Percentiles rank a stretch among this genome's conserved stretches.
phyloP scores from a whole-genome alignment of 2,329 filamentous ascomycete genomes.

The Aschersonia sp. region DNA sequence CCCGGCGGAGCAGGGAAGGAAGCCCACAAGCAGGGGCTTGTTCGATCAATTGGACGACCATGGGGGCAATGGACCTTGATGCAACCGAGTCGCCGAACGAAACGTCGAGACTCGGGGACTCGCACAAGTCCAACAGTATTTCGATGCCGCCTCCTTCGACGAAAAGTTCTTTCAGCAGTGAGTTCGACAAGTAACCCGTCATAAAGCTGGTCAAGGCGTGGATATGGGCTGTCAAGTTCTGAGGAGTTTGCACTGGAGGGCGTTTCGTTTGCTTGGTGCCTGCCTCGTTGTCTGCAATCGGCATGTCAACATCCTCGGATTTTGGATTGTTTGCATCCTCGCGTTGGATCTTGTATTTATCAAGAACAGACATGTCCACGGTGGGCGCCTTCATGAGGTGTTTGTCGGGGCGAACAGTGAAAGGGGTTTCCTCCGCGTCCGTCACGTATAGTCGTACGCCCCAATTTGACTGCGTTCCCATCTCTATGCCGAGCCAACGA shows the following conservation, averaged over 20 bases:
- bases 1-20: constrained; percentile 64
- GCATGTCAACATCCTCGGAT: constrained; percentile 49
- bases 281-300: constrained; percentile 22
- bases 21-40: constrained; percentile 67
- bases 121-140: constrained; percentile 69
- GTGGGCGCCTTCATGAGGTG: constrained; percentile 11
- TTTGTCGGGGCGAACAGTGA: constrained; percentile 37
- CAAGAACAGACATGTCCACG: too few relatives aligned
- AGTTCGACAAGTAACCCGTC: constrained; percentile 58
- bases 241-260: constrained; percentile 11
- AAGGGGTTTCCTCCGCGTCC: constrained; percentile 39
- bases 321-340: constrained; percentile 14
- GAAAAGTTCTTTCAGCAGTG: constrained; percentile 57
- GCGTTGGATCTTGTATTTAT: too few relatives aligned
- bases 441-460: constrained; percentile 66
- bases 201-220: constrained; percentile 67
- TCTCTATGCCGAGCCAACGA: constrained; percentile 54
- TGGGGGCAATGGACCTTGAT: constrained; percentile 55
- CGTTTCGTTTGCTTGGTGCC: constrained; percentile 4
- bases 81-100: constrained; percentile 45
- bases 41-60: constrained; percentile 69
- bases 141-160: constrained; percentile 71
- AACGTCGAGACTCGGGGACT: constrained; percentile 62
- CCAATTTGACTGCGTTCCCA: constrained; percentile 54
- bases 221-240: constrained; percentile 52